Evolutionary conservation across 345 rosid genomes (phyloP), one percentile per base, ranked within the genome.

Genomic region (Angophora floribunda): DNA sequence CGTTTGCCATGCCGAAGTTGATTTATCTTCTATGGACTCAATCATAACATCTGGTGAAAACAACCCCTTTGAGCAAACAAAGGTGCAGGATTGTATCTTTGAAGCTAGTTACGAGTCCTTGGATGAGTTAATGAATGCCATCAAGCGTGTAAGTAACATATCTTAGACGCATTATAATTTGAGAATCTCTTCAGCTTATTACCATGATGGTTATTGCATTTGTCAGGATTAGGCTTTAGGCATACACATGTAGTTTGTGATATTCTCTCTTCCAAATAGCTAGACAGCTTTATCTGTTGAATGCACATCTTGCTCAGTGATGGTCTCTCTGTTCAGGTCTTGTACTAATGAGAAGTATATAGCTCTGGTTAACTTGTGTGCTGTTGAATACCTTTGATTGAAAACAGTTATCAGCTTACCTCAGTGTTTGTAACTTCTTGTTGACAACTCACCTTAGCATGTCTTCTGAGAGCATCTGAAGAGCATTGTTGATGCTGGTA

Each of bases 81-180:
- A 95, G 92, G 53, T 93, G 26, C 94, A 91, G n/a, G 92, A 92
- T 90, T 90, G 91, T 61, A 90, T 92, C 87, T 85, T 87, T 49
- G 93, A 94, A 50, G 91, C 92, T 45, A 91, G 89, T 87, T 93
- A 93, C 6, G 96, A 94, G 22, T 92, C 95, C 47, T 88, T 96
- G 87, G 98, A 96, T 87, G 98, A 95, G 85, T 91, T 98, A 36
- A 90, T 95, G 97, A 92, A 90, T 67, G 92, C 93, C 82, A 89
- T 94, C 88, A 96, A 95, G 90, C 93, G 92, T 95, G 99, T 97
- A 93, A 85, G 41, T 49, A 4, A 16, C 36, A 17, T 51, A 28
- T 50, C 44, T 16, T 17, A 85, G 55, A 16, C 30, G 47, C 55
- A 51, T 85, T 52, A n/a, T 41, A 52, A n/a, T 52, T 52, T 17